Evolutionary conservation across 192 early-diverging fungal species (phyloP).

Genomic region (Rhizophagus prolifer): DNA sequence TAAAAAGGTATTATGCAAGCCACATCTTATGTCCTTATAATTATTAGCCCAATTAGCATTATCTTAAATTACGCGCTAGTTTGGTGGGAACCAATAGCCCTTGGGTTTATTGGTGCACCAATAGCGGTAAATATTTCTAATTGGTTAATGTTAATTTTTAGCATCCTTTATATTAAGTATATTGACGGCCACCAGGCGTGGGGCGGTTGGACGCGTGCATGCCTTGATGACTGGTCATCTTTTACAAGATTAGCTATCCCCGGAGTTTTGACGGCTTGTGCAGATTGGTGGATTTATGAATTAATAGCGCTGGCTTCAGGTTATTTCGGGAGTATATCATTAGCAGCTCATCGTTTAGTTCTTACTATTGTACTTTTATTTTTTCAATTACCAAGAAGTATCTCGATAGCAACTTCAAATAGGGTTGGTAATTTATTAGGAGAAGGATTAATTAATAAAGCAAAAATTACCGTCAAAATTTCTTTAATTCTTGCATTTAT

Average conservation of each 20-base stretch:
- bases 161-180: conserved; percentile 64
- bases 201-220: conserved; percentile 82
- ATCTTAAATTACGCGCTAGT: conserved; percentile 79
- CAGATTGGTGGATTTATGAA: conserved; percentile 79
- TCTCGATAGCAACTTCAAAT: conserved; percentile 78
- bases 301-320: conserved; percentile 74
- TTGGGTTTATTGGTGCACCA: conserved; percentile 87
- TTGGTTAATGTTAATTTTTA: conserved; percentile 66
- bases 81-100: conserved; percentile 59
- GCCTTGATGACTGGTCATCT: conserved; percentile 57
- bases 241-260: conserved; percentile 75
- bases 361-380: conserved; percentile 71
- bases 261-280: conserved; percentile 75
- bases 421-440: conserved; percentile 80
- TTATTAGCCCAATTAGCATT: conserved; percentile 72
- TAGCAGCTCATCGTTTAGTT: conserved; percentile 84
- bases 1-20: conserved; percentile 70
- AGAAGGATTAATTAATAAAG: conserved; percentile 46
- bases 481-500: conserved; percentile 52
- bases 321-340: conserved; percentile 65
- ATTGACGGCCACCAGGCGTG: conserved; percentile 72
- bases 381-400: conserved; percentile 76
- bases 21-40: conserved; percentile 67
- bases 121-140: conserved; percentile 76
- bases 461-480: conserved; percentile 50